phyloP scores from a whole-genome alignment of 1,139 yeast species.

The Kluyveromyces sp. region DNA sequence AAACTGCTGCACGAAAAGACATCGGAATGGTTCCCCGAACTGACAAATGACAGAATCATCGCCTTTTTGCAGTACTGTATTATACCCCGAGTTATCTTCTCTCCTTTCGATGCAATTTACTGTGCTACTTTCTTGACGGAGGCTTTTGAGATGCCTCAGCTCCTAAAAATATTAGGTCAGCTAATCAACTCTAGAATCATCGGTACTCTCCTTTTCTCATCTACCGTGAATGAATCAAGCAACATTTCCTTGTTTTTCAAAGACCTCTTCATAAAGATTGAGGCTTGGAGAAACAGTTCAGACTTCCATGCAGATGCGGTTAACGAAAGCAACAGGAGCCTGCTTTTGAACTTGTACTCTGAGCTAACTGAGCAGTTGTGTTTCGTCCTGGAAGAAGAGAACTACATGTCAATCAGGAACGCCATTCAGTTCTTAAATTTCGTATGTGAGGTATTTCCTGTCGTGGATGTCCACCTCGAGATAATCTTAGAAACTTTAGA shows the following conservation, averaged over 20 bases:
- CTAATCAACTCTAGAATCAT: conserved; percentile 48
- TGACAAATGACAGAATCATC: conserved; percentile 23
- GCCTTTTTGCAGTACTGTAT: conserved; percentile 57
- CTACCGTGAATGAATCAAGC: conserved; percentile 74
- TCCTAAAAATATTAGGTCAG: conserved; percentile 40
- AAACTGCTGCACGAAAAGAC: conserved; percentile 29
- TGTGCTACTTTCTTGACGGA: conserved; percentile 54
- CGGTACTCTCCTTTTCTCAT: conserved; percentile 57
- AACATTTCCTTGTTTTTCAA: conserved; percentile 71
- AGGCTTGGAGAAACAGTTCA: conserved; percentile 20
- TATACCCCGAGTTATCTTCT: conserved; percentile 69
- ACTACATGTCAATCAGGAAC: conserved; percentile 78
- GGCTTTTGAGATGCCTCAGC: conserved; percentile 40
- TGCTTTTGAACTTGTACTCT: conserved; percentile 50
- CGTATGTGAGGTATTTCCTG: conserved; percentile 59
- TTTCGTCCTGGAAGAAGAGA: conserved; percentile 44
- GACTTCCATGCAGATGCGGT: conserved; percentile 35
- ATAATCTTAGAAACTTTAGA: conserved; percentile 43
- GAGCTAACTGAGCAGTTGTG: conserved; percentile 39
- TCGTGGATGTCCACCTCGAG: conserved; percentile 62
- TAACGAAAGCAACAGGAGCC: conserved; percentile 16
- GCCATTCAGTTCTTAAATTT: conserved; percentile 72
- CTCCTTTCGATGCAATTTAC: conserved; percentile 80
- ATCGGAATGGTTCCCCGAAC: conserved; percentile 21
- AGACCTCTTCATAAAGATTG: conserved; percentile 44